A percentile compares a stretch with the other conserved stretches of the same genome.
These are phyloP conservation scores for Leersia perrieri DNA, from an alignment of 176 grass and related monocot species.

Conservation along the genomic window DNA sequence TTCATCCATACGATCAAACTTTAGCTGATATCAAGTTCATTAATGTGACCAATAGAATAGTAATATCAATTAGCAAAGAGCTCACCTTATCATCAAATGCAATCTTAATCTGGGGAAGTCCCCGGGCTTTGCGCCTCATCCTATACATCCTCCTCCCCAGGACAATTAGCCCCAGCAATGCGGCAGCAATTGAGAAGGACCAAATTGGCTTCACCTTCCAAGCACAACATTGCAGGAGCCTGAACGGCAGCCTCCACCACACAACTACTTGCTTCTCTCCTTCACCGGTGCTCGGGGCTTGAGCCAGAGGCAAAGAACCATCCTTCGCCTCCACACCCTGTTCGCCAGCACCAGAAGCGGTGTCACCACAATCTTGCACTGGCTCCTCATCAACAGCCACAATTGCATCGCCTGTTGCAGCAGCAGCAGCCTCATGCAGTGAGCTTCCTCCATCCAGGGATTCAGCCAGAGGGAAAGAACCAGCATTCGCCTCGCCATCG, in stretches of 20 bases:
- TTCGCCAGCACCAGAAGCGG: neutral
- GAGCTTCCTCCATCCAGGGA: neutral
- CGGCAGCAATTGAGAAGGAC: conserved; percentile 54
- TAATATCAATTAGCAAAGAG: neutral
- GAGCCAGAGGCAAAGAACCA: conserved; percentile 2
- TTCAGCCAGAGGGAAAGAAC: conserved; percentile 3
- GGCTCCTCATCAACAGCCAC: too few relatives aligned
- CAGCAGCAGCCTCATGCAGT: too few relatives aligned
- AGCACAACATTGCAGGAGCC: conserved; percentile 47
- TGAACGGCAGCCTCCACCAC: conserved; percentile 62
- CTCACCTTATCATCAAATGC: conserved; percentile 63
- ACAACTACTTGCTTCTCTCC: conserved; percentile 21
- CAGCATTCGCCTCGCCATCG: neutral
- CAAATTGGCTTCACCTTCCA: conserved; percentile 66
- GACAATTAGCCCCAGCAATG: conserved; percentile 44
- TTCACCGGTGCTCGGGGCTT: neutral
- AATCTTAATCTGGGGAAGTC: conserved; percentile 53
- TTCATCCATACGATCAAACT: neutral
- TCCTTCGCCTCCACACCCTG: neutral
- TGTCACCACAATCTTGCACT: too few relatives aligned
- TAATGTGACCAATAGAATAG: neutral
- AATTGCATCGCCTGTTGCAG: too few relatives aligned
- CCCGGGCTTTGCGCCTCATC: conserved; percentile 46
- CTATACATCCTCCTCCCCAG: conserved; percentile 63
- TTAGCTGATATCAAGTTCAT: neutral